Base-by-base conservation (phyloP, 257 asterid genomes). In the Handroanthus guayacan region DNA sequence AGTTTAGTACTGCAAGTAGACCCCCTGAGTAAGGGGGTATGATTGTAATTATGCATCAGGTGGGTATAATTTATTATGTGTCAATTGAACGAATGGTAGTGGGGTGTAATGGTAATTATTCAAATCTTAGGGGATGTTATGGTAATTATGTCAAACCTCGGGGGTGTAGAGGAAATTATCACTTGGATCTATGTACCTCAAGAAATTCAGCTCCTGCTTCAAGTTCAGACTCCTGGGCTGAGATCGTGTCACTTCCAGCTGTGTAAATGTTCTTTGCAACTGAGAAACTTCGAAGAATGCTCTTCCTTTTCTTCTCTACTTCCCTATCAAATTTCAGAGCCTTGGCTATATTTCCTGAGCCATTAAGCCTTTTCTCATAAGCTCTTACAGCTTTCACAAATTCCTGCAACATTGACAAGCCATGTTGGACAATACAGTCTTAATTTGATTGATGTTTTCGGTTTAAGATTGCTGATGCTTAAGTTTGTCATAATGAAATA, bases 371-470 rank as follows among this genome's bases (percentile, higher is more conserved):
- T 75, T 78, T 87, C 75, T 76, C 72, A 75, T 84, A 87, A 11
- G 89, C 90, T 36, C 75, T 78, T 43, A 87, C 95, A 36, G 95
- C 90, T 71, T 81, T 86, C 31, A 81, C 88, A 69, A 87, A 85
- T 64, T 89, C 92, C 88, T 89, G 74, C n/a, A 81, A 69, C 17
- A 72, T 0, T 16, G 1, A 20, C n/a, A 41, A 34, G 25, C 70
- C 36, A 11, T n/a, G 54, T 37, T 3, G 50, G 38, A 48, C 60
- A 6, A 48, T 7, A 48, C 14, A 48, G 47, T 25, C 1, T 48
- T 48, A 14, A 48, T 3, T 48, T 2, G 3, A 48, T 7, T 7
- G 12, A 48, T 11, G 47, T 43, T 43, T 25, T 25, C 31, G 31
- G 31, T 25, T 25, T 25, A 25, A 25, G 31, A 25, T 25, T 1